These are phyloP conservation scores for Backusella morwellensis DNA, from an alignment of 192 early-diverging fungal species.

Conservation along the genomic window DNA sequence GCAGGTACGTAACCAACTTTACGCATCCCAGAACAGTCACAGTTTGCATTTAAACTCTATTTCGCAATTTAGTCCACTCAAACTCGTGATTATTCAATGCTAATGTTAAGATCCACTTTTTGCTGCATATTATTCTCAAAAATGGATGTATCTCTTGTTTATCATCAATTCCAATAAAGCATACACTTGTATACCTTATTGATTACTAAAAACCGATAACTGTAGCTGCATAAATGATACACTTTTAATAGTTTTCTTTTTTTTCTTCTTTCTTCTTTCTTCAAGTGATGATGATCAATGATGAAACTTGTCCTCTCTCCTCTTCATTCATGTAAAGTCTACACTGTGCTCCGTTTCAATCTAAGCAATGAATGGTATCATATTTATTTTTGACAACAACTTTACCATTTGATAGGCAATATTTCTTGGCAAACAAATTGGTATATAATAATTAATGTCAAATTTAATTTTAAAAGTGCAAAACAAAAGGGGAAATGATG, in stretches of 20 bases:
- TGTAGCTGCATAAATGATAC: not conserved
- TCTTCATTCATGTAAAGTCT: not conserved
- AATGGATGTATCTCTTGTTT: no score
- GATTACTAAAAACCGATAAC: not conserved
- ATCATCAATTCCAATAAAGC: no score
- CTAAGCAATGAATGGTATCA: not conserved
- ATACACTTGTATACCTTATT: no score
- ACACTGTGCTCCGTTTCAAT: not conserved
- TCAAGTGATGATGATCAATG: not conserved
- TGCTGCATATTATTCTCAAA: not conserved
- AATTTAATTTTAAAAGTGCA: not conserved
- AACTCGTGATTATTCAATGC: not conserved
- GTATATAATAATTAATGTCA: not conserved
- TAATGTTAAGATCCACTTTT: not conserved
- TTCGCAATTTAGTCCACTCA: not conserved
- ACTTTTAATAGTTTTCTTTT: not conserved
- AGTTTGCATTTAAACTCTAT: not conserved
- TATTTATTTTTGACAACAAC: slow-evolving; percentile 1
- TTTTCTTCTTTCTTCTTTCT: not conserved
- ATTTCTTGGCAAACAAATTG: not conserved
- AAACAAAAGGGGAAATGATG: not conserved
- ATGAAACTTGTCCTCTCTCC: not conserved
- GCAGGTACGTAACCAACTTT: slow-evolving; percentile 7
- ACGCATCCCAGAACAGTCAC: not conserved
- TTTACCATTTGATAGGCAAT: not conserved